Evolutionary conservation across 257 asterid genomes (phyloP).

Genomic region (Coffea canephora): DNA sequence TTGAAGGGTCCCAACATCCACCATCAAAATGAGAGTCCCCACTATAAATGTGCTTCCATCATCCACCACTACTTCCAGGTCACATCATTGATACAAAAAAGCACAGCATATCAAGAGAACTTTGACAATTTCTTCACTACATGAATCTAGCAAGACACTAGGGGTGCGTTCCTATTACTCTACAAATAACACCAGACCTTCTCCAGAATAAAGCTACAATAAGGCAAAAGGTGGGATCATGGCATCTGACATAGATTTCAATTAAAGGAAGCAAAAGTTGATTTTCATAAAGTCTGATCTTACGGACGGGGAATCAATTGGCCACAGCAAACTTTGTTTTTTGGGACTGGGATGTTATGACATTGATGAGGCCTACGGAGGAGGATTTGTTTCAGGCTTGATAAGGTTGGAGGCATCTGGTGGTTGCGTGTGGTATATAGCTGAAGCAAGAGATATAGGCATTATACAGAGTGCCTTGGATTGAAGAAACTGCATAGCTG

Average conservation of each 20-base stretch:
- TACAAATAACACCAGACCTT: conserved; percentile 27
- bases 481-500: conserved; percentile 97
- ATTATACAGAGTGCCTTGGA: conserved; percentile 95
- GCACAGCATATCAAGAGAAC: conserved; percentile 42
- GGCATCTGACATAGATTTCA: conserved; percentile 41
- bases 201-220: conserved; percentile 32
- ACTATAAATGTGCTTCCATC: conserved; percentile 55
- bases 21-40: conserved; percentile 43
- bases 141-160: conserved; percentile 39
- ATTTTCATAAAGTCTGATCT: conserved; percentile 12
- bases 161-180: conserved; percentile 33
- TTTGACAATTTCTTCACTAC: conserved; percentile 46
- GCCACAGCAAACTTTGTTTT: conserved; percentile 20
- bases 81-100: conserved; percentile 50
- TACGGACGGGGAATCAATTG: conserved; percentile 6
- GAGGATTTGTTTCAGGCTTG: conserved; percentile 71
- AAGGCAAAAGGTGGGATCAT: conserved; percentile 25
- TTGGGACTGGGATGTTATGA: conserved; percentile 10
- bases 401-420: conserved; percentile 54
- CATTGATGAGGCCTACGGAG: conserved; percentile 32
- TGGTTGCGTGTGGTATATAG: conserved; percentile 79
- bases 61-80: conserved; percentile 39
- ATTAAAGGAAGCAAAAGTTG: conserved; percentile 26
- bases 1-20: conserved; percentile 60
- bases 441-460: conserved; percentile 95